Base-by-base conservation (phyloP, 2,329 filamentous ascomycete species). In the Ophiostoma piceae region DNA sequence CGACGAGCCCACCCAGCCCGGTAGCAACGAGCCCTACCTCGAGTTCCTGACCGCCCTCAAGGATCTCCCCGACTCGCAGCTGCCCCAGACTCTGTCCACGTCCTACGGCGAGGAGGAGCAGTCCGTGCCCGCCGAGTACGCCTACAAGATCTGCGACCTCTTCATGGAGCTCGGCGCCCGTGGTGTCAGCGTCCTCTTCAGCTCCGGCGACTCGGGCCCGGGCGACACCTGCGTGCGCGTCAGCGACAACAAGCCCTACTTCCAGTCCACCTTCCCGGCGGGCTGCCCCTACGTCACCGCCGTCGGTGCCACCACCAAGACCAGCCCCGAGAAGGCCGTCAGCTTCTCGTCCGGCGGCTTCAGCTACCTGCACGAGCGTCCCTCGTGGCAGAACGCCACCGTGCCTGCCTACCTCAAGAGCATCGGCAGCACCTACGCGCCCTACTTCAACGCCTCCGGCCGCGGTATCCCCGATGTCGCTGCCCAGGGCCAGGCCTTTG, bases 1-100 rank as follows among this genome's bases (percentile, higher is more conserved):
- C 16, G 78, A 82, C 29, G 77, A 86, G 64, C 81, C 89, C 1
- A 76, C 74, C 1, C 77, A 75, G 1, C 29, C 75, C 43, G 29
- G 87, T 0, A 88, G 86, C 73, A 92, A 91, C 76, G 90, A 92
- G 79, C 88, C 88, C 0, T 91, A 90, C 77, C 80, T 90, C 1
- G 82, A 82, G 16, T 90, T 85, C 80, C 80, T 90, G 8, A 82
- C 85, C 70, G 85, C 86, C 76, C 76, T 90, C 74, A 78, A 88
- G 2, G 79, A 77, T 1, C 82, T 89, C 0, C 77, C 79, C 1
- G 82, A 84, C 68, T 74, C 78, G 0, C 76, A 80, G 7, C 80
- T 91, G 1, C 88, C 89, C 0, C 83, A 87, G 66, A 84, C 88
- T 19, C 84, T 91, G 74, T 85, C 83, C 68, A 87, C 85, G 14